phyloP scores from a whole-genome alignment of 1,284 basidiomycete species.

The Fomitopsis palustris region DNA sequence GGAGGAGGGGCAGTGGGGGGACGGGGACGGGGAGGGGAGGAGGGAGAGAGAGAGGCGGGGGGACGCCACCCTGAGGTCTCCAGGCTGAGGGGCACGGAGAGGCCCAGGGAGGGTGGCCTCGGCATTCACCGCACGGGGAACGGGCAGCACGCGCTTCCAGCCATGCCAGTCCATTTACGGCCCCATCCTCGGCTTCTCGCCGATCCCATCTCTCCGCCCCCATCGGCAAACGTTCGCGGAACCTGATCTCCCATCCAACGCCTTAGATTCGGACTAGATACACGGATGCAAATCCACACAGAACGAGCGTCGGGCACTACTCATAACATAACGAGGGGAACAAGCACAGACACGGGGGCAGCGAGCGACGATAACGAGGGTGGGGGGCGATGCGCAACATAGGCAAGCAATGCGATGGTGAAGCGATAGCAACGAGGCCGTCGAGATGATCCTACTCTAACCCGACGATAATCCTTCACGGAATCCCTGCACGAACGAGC shows the following conservation, averaged over 20 bases:
- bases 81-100: neutral
- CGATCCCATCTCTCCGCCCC: conserved; percentile 1
- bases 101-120: conserved; percentile 4
- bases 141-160: neutral
- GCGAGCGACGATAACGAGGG: neutral
- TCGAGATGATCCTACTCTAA: conserved; percentile 4
- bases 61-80: conserved; percentile 2
- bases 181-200: neutral
- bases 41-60: neutral
- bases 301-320: no score
- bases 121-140: neutral
- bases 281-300: neutral
- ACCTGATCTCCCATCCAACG: neutral
- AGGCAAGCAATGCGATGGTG: neutral
- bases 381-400: neutral
- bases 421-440: neutral
- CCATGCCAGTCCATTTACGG: conserved; percentile 1
- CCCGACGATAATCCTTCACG: conserved; percentile 46
- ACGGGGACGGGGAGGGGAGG: neutral
- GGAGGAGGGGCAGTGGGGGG: neutral
- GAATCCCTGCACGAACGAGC: conserved; percentile 62
- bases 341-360: neutral
- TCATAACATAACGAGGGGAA: neutral
- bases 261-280: conserved; percentile 1
- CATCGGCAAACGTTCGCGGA: conserved; percentile 2